Conservation (phyloP, 805 yeast species). For the Spencermartinsiella europaea region DNA sequence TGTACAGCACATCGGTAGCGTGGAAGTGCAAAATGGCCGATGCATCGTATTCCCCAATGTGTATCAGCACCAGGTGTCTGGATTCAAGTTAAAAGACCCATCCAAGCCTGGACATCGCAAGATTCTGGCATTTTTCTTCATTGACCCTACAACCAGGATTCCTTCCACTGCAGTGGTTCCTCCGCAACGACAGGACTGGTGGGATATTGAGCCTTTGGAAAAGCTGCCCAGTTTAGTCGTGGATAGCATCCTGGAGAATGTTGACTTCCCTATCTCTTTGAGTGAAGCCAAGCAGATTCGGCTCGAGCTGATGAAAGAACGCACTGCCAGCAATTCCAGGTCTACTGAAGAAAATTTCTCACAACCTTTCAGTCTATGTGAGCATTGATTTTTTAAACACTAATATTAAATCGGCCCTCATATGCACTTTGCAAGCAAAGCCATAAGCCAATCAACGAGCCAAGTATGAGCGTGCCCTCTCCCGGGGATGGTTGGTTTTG, state of each 20-base stretch:
- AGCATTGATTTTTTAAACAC: conserved; percentile 31
- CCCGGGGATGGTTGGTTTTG: no score
- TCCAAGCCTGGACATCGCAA: conserved; percentile 37
- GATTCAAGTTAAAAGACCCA: conserved; percentile 35
- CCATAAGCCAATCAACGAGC: no score
- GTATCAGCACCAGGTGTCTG: conserved; percentile 38
- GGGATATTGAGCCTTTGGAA: conserved; percentile 24
- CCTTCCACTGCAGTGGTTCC: conserved; percentile 33
- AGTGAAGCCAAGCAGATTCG: conserved; percentile 30
- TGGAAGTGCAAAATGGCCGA: conserved; percentile 28
- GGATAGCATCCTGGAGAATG: conserved; percentile 1
- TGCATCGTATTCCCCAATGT: conserved; percentile 38
- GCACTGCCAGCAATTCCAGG: conserved; percentile 18
- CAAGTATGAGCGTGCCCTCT: no score
- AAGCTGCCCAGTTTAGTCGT: conserved; percentile 13
- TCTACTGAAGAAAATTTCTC: conserved; percentile 19
- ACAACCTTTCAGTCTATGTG: conserved; percentile 32
- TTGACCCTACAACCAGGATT: conserved; percentile 35
- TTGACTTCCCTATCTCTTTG: conserved; percentile 22
- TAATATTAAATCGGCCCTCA: no score
- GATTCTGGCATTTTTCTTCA: conserved; percentile 37
- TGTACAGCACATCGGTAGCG: conserved; percentile 28
- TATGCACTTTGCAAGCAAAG: no score
- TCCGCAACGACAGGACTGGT: conserved; percentile 38
- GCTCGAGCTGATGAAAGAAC: conserved; percentile 33